Base-by-base conservation (phyloP, 2,329 filamentous ascomycete genomes). In the Monilinia vaccinii-corymbosi region DNA sequence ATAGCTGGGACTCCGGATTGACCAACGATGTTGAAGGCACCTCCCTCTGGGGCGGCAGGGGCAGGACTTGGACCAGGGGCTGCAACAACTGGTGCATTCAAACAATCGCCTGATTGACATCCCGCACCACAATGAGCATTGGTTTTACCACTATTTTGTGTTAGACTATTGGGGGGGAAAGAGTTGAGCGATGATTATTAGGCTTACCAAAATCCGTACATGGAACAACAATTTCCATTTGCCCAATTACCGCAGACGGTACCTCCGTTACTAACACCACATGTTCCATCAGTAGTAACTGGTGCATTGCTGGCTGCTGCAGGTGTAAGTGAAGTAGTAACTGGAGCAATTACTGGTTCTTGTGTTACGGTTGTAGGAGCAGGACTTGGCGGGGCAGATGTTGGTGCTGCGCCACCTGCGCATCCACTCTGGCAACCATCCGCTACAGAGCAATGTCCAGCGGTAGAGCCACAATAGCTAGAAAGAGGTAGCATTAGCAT, bases 1-100 rank as follows among this genome's bases (percentile, higher is more conserved):
- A 85, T 85, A 18, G 77, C 81, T 45, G 82, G 81, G n/a, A 85
- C 82, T 64, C 83, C 83, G 56, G 80, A 81, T 60, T 77, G 72
- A 21, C 81, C 82, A 58, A 80, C 74, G 40, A 81, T 69, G 2
- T 71, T 71, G 65, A 84, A 78, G 40, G 71, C 71, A 36, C 78
- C 79, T 38, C 75, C 74, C 51, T 76, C 77, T 16, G 73, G 67
- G 59, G 75, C 75, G 16, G 69, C 71, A 36, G 78, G 77, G 46
- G 78, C 78, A 25, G 78, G 74, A 58, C 62, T 67, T 13, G 70
- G 63, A 23, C 66, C 67, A 31, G 69, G 69, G 34, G 65, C 68
- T 44, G 75, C 64, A 25, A 71, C 67, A 5, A 68, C 68, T 9
- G 77, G 72, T 36, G 71, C 73, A 40, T 73, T 73, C 50, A 73